Base-by-base conservation (phyloP, 371 early-diverging fungal species). In the Mucor ambiguus region DNA sequence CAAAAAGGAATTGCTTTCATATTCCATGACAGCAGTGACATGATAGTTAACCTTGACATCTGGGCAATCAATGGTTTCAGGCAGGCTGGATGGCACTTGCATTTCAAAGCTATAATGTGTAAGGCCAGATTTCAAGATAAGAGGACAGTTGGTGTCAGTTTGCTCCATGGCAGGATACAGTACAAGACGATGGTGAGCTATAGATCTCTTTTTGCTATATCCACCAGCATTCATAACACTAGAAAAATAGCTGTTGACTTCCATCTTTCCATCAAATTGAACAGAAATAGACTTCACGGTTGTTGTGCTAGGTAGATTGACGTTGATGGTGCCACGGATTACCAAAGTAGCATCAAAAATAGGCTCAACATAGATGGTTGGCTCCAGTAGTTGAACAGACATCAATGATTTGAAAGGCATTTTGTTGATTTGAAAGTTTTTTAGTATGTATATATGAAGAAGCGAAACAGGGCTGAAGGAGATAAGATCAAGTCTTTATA, bases 61-160 rank as follows among this genome's bases (percentile, higher is more conserved):
- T 3, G 60, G 54, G 12, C 69, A 69, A 10, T 69, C 64, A 18
- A 69, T 46, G 0, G 64, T 33, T 35, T 69, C 69, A 14, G 69
- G 69, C 22, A 69, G 37, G 6, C 49, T 58, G 4, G 69, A 69
- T 52, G 69, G 64, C 7, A 69, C 22, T 35, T 64, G 64, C 69
- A 69, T 69, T 18, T 69, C 69, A 30, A 69, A 69, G 4, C 64
- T 48, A 44, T 54, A 69, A 10, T 63, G 69, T 8, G 69, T 69
- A 18, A 59, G 22, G 2, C 69, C 69, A 2, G 64, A 20, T 1
- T 54, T 63, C 24, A 69, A n/a, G 16, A 69, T 33, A 28, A 63
- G 41, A 24, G 68, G 60, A 26, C 55, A 54, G 20, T 32, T 29
- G 6, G 11, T 7, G 28, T 55, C 29, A 4, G n/a, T 29, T 49